A percentile compares a stretch with the other conserved stretches of the same genome.
Evolutionary conservation across 2,329 filamentous ascomycete species (phyloP).

Genomic region (Tolypocladium tropicale): DNA sequence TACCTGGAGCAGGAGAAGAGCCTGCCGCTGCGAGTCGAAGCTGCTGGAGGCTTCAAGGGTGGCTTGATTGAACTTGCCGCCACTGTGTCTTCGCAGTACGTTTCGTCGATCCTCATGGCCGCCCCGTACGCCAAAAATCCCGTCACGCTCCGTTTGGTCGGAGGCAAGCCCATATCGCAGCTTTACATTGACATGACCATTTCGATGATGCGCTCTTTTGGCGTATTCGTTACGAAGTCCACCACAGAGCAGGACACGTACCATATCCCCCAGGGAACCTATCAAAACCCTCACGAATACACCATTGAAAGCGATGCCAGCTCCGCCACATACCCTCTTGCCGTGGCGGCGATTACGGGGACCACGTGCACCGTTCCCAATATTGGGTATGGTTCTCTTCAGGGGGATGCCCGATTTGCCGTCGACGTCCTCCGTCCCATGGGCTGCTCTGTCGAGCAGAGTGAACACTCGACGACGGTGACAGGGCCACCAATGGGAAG

Average conservation of each 20-base stretch:
- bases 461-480: slow-evolving; percentile 78
- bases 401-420: slow-evolving; percentile 91
- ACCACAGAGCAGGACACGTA: slow-evolving; percentile 79
- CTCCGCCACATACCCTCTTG: slow-evolving; percentile 91
- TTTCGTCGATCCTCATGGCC: slow-evolving; percentile 93
- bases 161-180: slow-evolving; percentile 96
- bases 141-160: slow-evolving; percentile 80
- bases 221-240: slow-evolving; percentile 69
- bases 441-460: slow-evolving; percentile 86
- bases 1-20: slow-evolving; percentile 79
- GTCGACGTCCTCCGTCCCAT: slow-evolving; percentile 83
- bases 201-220: slow-evolving; percentile 92
- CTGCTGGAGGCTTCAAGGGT: slow-evolving; percentile 72
- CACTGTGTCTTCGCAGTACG: slow-evolving; percentile 97
- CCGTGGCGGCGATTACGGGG: slow-evolving; percentile 88
- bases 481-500: slow-evolving; percentile 70
- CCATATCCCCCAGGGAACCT: slow-evolving; percentile 76
- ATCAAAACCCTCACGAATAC: slow-evolving; percentile 77
- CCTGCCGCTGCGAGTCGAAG: slow-evolving; percentile 72
- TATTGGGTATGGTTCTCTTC: slow-evolving; percentile 82
- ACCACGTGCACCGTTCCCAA: slow-evolving; percentile 95
- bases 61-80: slow-evolving; percentile 87
- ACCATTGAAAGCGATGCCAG: slow-evolving; percentile 94
- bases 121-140: slow-evolving; percentile 93
- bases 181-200: slow-evolving; percentile 98